Conservation (phyloP, 2,329 filamentous ascomycete species). For the Orbilia oligospora region DNA sequence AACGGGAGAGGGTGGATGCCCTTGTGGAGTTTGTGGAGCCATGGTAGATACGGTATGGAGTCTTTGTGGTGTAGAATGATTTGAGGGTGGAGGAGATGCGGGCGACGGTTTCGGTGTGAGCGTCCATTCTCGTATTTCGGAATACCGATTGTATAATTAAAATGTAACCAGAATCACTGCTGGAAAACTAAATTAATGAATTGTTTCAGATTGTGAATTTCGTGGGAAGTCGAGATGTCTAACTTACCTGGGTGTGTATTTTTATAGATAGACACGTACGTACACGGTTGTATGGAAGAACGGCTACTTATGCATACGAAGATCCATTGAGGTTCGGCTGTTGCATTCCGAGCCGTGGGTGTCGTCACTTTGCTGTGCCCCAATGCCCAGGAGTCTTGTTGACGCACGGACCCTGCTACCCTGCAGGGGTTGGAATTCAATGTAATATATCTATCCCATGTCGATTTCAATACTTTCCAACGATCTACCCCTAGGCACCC, state of each 20-base stretch:
- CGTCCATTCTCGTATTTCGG: conserved; percentile 55
- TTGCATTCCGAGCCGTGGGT: conserved; percentile 19
- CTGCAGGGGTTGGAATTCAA: background rate
- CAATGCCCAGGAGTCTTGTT: background rate
- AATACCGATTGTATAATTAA: background rate
- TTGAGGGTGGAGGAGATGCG: conserved; percentile 69
- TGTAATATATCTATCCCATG: background rate
- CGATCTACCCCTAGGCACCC: background rate
- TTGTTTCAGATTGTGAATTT: background rate
- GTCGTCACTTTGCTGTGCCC: conserved; percentile 15
- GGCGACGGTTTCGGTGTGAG: conserved; percentile 68
- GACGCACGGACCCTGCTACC: background rate
- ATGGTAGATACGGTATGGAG: conserved; percentile 73
- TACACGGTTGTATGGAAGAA: background rate
- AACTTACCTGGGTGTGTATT: background rate
- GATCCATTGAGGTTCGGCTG: conserved; percentile 2
- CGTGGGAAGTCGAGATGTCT: no score
- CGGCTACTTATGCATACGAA: background rate
- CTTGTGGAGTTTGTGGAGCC: conserved; percentile 73
- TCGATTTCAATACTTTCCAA: background rate
- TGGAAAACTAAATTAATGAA: background rate
- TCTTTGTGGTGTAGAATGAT: conserved; percentile 69
- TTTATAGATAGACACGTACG: no score
- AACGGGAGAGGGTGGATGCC: conserved; percentile 67
- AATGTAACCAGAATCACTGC: background rate